These are phyloP conservation scores for Agarophyton chilense DNA, from an alignment of 23 red algal species.

Conservation along the genomic window DNA sequence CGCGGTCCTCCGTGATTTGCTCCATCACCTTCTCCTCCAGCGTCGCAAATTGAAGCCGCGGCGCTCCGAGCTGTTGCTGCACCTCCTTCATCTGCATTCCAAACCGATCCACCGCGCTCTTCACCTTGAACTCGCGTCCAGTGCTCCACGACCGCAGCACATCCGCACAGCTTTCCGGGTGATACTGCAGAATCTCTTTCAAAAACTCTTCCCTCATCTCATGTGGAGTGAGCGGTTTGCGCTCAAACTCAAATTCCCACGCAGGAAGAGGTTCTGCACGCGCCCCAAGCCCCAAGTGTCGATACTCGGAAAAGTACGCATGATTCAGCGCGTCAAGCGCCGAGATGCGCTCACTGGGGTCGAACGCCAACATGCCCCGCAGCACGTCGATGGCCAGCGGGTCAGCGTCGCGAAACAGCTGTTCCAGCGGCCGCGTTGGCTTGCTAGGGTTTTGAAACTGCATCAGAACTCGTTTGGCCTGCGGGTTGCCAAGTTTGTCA, in stretches of 20 bases:
- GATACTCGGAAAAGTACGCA: conserved; percentile 85
- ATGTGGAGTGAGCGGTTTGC: conserved; percentile 42
- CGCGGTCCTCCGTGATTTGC: conserved; percentile 29
- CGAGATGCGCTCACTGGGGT: conserved; percentile 77
- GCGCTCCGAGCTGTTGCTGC: not conserved
- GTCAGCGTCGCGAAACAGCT: conserved; percentile 62
- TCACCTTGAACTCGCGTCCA: conserved; percentile 26
- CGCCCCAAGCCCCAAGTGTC: conserved; percentile 73
- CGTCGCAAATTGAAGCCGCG: not conserved
- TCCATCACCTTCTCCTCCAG: conserved; percentile 59
- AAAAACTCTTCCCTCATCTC: conserved; percentile 86
- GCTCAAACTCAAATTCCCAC: conserved; percentile 95
- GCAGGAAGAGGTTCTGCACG: conserved; percentile 70
- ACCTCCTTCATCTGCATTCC: conserved; percentile 43
- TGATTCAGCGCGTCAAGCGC: conserved; percentile 79
- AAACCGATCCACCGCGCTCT: conserved; percentile 36
- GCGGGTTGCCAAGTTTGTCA: conserved; percentile 62
- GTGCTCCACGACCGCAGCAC: conserved; percentile 36
- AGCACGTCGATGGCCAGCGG: conserved; percentile 82
- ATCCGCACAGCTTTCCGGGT: conserved; percentile 65
- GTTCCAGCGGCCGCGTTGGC: conserved; percentile 30
- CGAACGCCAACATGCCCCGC: conserved; percentile 71
- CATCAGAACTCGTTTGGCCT: conserved; percentile 56
- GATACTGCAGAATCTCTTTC: conserved; percentile 89
- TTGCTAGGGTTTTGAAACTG: conserved; percentile 48